Percentiles rank a stretch among this genome's conserved stretches.
phyloP scores from a whole-genome alignment of 2,329 filamentous ascomycete species.

The Clarireedia monteithiana region DNA sequence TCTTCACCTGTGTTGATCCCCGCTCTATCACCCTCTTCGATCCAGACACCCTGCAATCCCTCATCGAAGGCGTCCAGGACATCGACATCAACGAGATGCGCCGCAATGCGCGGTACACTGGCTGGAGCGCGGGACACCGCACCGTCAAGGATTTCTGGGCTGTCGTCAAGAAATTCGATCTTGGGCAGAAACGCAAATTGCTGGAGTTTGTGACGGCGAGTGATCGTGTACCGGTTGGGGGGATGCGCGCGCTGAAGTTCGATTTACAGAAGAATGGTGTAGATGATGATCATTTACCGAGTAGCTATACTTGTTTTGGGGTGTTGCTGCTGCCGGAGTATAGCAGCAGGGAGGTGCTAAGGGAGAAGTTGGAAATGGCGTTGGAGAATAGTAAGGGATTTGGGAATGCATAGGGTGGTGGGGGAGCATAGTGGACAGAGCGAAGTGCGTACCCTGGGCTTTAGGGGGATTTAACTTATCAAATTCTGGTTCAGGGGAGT shows the following conservation, averaged over 20 bases:
- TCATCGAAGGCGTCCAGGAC: slow-evolving; percentile 76
- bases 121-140: slow-evolving; percentile 62
- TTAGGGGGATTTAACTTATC: too few relatives aligned
- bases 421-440: background rate
- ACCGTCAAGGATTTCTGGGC: slow-evolving; percentile 79
- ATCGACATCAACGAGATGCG: slow-evolving; percentile 72
- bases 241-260: slow-evolving; percentile 75
- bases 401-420: slow-evolving; percentile 56
- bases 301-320: slow-evolving; percentile 88
- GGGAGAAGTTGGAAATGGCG: slow-evolving; percentile 72
- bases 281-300: slow-evolving; percentile 62
- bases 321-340: slow-evolving; percentile 83
- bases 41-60: slow-evolving; percentile 60
- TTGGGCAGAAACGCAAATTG: slow-evolving; percentile 64
- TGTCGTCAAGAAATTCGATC: slow-evolving; percentile 60
- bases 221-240: slow-evolving; percentile 82
- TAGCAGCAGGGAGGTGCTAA: slow-evolving; percentile 58
- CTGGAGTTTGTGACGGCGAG: slow-evolving; percentile 94
- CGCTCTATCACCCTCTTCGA: slow-evolving; percentile 63
- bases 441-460: too few relatives aligned
- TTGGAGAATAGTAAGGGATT: slow-evolving; percentile 86
- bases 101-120: slow-evolving; percentile 68
- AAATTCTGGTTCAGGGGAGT: too few relatives aligned
- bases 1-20: slow-evolving; percentile 63
- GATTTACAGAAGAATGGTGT: slow-evolving; percentile 71